Conservation (phyloP, 805 yeast genomes). For the Wickerhamomyces subpelliculosus region DNA sequence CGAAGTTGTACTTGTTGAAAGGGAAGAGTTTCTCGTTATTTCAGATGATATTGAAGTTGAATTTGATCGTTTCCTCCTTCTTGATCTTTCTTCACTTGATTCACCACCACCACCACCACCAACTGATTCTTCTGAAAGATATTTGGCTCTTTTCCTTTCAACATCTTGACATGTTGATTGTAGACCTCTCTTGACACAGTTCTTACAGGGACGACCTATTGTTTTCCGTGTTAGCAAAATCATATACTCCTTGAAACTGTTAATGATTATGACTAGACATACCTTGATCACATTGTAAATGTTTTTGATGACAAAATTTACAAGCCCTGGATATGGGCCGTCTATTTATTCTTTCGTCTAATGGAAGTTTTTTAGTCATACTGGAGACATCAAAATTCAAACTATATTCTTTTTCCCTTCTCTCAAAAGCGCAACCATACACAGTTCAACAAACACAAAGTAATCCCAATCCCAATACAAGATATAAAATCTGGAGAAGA, state of each 20-base stretch:
- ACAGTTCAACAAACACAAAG: too few relatives aligned
- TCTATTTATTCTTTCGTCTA: constrained; percentile 44
- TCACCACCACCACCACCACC: too few relatives aligned
- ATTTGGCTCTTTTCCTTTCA: constrained; percentile 42
- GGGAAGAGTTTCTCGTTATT: neutral
- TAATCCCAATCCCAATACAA: too few relatives aligned
- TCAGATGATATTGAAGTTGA: neutral
- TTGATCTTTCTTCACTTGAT: neutral
- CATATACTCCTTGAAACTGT: neutral
- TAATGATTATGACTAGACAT: neutral
- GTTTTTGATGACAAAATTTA: constrained; percentile 64
- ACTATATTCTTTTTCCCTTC: too few relatives aligned
- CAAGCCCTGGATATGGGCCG: constrained; percentile 68
- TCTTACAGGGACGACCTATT: constrained; percentile 56
- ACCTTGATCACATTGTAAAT: constrained; percentile 59
- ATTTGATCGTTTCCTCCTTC: too few relatives aligned
- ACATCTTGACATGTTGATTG: constrained; percentile 51
- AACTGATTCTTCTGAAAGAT: constrained; percentile 8
- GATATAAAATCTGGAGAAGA: too few relatives aligned
- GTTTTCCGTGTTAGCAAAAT: neutral
- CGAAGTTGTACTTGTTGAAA: neutral
- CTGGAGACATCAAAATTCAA: too few relatives aligned
- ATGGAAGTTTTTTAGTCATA: constrained; percentile 60
- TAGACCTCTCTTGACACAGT: constrained; percentile 59
- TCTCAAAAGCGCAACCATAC: too few relatives aligned